Base-by-base conservation (phyloP, 2,329 filamentous ascomycete genomes). In the Amesomyces nigricolor region DNA sequence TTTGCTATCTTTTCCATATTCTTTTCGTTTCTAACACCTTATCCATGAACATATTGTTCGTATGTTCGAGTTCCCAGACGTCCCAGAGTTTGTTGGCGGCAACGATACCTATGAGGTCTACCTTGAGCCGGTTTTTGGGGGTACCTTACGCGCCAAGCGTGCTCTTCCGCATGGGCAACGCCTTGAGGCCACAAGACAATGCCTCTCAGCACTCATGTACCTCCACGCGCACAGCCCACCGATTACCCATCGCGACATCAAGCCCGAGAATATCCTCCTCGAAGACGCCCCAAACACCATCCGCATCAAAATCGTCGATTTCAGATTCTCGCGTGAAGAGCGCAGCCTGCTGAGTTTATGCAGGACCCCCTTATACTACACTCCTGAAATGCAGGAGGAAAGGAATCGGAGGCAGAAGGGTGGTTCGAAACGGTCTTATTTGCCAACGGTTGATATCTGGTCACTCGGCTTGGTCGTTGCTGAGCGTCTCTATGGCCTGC, bases 211-310 rank as follows among this genome's bases (percentile, higher is more conserved):
- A 1, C 16, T 44, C 2, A 29, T 11, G n/a, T 51, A 51, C 39
- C 29, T 51, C 6, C 48, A 51, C 22, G 30, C 16, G 1, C 26
- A 7, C 1, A 2, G 4, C 11, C 38, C 29, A 4, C 48, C 48
- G 5, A n/a, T 51, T 8, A 4, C 37, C 3, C 40, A 51, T 16
- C 40, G 48, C 26, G 48, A 44, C 8, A 51, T 51, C 48, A 51
- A 51, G 14, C 40, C 48, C 16, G 16, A 26, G 5, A 51, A 51
- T 9, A 51, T 51, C n/a, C 48, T 51, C 39, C 26, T 51, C 16
- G 16, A 37, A 5, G 16, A 44, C 11, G 13, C 16, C 11, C 17
- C 17, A 3, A 3, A 9, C 9, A 26, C 11, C 39, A 44, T 44
- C 13, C 9, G 10, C 2, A 44, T 51, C 39, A 51, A 51, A 17